Percentiles rank a stretch among this genome's conserved stretches.
phyloP scores from a whole-genome alignment of 108 stramenopile genomes.

The Nannochloropsis oceanica region DNA sequence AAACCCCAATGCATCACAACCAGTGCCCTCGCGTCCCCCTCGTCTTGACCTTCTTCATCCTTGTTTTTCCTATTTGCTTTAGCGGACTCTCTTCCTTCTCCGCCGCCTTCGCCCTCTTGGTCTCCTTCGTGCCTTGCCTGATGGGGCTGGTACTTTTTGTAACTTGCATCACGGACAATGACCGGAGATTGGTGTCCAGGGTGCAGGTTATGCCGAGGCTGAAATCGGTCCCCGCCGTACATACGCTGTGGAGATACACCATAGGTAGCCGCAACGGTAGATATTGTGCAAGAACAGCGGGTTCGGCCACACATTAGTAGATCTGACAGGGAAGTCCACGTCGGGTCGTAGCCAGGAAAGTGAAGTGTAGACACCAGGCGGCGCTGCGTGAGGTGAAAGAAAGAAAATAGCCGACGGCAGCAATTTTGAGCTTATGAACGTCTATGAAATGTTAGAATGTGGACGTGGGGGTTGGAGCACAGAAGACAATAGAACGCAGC shows the following conservation, averaged over 20 bases:
- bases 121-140: not conserved
- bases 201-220: not conserved
- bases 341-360: not conserved
- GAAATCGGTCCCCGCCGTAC: not conserved
- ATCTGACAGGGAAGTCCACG: not conserved
- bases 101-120: not conserved
- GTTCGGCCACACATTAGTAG: not conserved
- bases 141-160: not conserved
- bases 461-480: too few relatives aligned
- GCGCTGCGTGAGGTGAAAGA: too few relatives aligned
- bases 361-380: not conserved
- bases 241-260: not conserved
- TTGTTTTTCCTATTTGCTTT: not conserved
- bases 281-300: not conserved
- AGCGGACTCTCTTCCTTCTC: not conserved
- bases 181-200: not conserved
- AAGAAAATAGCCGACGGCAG: too few relatives aligned
- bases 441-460: too few relatives aligned
- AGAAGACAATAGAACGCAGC: too few relatives aligned
- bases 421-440: too few relatives aligned
- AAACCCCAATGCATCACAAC: conserved; percentile 20
- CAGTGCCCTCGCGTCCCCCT: not conserved
- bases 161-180: not conserved
- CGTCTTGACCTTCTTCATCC: not conserved
- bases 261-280: not conserved